Base-by-base conservation (phyloP, 192 early-diverging fungal genomes). In the Backusella tuberculispora region DNA sequence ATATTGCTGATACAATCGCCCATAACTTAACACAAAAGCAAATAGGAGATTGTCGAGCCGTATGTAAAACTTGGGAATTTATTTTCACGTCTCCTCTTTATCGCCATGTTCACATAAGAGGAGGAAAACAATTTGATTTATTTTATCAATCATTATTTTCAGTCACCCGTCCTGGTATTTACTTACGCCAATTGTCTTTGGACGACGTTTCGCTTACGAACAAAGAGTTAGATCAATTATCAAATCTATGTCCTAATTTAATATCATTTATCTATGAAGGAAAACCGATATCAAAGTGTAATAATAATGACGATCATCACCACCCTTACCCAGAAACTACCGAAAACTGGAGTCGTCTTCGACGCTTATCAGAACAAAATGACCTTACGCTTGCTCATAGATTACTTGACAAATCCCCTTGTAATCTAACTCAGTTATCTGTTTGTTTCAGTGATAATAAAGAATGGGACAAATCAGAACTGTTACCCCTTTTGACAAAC, bases 1-100 rank as follows among this genome's bases (percentile, higher is more conserved):
- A 60, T 26, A 60, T 60, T 26, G 53, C 53, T 26, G 53, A 26
- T 5, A 60, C 10, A 19, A 60, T 60, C 21, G 21, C 53, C 9
- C 53, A 60, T 60, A 60, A 12, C 13, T 60, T 60, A 60, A 60
- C 53, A 24, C 53, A 60, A 60, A 60, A 60, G 53, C 53, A 60
- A 60, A 60, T 24, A 60, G 53, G 21, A 60, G n/a, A 19, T 12
- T 60, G 53, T 60, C 53, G 53, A 24, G 19, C 21, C 8, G 53
- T 60, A 4, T 60, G 53, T 13, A 21, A 21, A 24, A 60, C 9
- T 1, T 60, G 53, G 53, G 53, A 60, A 60, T 24, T 5, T 5
- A 60, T 60, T 12, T 60, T 60, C 8, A 60, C 53, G 1, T 60
- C 10, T 4, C 53, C 53, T 4, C 53, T 60, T 13, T 60, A 60